A percentile compares a stretch with the other conserved stretches of the same genome.
Evolutionary conservation across 1,284 basidiomycete species (phyloP).

Genomic region (Coriolopsis trogii): DNA sequence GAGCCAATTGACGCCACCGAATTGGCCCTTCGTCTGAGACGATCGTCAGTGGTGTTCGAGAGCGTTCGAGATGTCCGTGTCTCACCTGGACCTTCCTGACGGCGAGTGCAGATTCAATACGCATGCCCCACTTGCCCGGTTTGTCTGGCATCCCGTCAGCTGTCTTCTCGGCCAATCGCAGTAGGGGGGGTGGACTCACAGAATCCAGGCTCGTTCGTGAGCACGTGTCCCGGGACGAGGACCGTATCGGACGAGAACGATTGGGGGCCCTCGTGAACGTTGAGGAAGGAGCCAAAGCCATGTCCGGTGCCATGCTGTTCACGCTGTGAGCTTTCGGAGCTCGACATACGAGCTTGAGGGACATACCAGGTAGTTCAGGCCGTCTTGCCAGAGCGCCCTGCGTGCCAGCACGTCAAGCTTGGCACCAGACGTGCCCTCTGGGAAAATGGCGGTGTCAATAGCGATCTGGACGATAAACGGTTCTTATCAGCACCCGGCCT

Average conservation of each 20-base stretch:
- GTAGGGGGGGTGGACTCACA: conserved; percentile 51
- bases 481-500: neutral
- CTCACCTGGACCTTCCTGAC: conserved; percentile 70
- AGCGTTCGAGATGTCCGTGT: conserved; percentile 2
- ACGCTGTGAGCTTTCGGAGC: conserved; percentile 16
- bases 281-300: conserved; percentile 82
- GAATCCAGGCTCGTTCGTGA: conserved; percentile 88
- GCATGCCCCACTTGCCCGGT: conserved; percentile 85
- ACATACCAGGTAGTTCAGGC: conserved; percentile 77
- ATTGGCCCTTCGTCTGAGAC: conserved; percentile 66
- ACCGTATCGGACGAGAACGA: conserved; percentile 68
- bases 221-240: conserved; percentile 81
- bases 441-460: conserved; percentile 88
- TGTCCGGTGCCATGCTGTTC: conserved; percentile 82
- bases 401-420: conserved; percentile 87
- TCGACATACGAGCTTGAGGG: conserved; percentile 11
- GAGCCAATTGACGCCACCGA: conserved; percentile 78
- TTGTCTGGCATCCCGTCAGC: conserved; percentile 54
- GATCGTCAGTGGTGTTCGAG: neutral
- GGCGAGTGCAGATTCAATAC: conserved; percentile 84
- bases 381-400: conserved; percentile 87
- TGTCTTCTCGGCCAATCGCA: neutral
- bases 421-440: conserved; percentile 81
- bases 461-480: conserved; percentile 65
- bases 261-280: conserved; percentile 78